phyloP scores from a whole-genome alignment of 176 grass and related monocot genomes.

The Oryza meridionalis region DNA sequence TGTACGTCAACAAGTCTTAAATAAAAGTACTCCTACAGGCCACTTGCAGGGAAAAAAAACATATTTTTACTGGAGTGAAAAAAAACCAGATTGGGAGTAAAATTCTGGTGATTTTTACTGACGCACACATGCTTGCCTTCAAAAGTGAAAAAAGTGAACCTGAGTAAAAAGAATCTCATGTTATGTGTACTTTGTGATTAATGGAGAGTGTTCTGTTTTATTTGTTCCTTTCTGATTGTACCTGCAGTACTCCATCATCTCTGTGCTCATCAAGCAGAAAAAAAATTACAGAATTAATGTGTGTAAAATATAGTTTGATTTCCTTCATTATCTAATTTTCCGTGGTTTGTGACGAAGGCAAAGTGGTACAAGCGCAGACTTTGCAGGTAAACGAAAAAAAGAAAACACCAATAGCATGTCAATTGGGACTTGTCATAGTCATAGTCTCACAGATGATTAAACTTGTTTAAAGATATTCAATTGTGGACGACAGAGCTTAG shows the following conservation, averaged over 20 bases:
- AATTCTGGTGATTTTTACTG: no score
- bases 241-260: conserved; percentile 3
- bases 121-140: no score
- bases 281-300: neutral
- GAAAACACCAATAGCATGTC: neutral
- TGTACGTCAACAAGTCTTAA: neutral
- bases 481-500: neutral
- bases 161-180: no score
- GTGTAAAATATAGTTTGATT: neutral
- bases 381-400: neutral
- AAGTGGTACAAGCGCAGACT: neutral
- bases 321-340: neutral
- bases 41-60: neutral
- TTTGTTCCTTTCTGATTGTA: neutral
- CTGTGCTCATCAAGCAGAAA: neutral
- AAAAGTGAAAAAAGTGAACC: neutral
- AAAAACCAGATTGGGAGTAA: no score
- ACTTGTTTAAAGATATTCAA: neutral
- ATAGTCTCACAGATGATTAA: neutral
- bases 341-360: neutral
- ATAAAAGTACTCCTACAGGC: neutral
- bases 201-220: neutral
- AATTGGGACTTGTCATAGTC: neutral
- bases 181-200: neutral
- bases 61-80: neutral